Evolutionary conservation across 1,284 basidiomycete species (phyloP), one percentile per base, ranked within the genome.

Genomic region (Golubevia pallescens): DNA sequence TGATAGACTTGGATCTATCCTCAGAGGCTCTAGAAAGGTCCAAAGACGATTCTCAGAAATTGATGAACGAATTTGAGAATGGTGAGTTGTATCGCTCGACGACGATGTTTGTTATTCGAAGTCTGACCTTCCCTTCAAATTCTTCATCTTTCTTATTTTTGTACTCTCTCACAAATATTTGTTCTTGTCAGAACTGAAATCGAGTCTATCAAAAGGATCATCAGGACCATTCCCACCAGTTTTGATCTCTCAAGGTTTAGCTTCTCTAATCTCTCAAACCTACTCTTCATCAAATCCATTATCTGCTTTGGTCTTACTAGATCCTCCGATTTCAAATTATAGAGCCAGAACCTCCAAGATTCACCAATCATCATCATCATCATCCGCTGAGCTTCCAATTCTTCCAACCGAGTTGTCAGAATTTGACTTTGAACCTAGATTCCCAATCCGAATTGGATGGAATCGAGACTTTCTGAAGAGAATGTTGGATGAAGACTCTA

Each of bases 201-300:
- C 20, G 3, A 24, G 2, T 51, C n/a, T 32, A 38, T 10, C 20
- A 8, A 16, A 56, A 55, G 23, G 62, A 59, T 16, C 48, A 58
- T 28, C 21, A 57, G 10, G 34, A 5, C 76, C 78, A 0, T 82
- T 78, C 38, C 80, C 80, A 16, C 79, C 80, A 3, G 63, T 79
- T 57, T 67, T 82, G 52, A 67, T 81, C 24, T 63, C 77, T 1
- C 51, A 57, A 2, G 74, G 74, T 0, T 68, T 71, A 0, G 69
- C 69, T 1, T 62, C 73, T 2, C 58, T 76, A 10, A 67, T 79
- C 3, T 78, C 80, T 0, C 77, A 82, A 63, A 64, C 68, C 6
- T 82, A 82, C 53, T 78, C 75, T 21, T 79, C 78, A 20, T 82
- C 80, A 16, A 67, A 77, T 7, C 74, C 78, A 1, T 67, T 82